phyloP scores from a whole-genome alignment of 176 grass and related monocot species.

The Carex parvula region DNA sequence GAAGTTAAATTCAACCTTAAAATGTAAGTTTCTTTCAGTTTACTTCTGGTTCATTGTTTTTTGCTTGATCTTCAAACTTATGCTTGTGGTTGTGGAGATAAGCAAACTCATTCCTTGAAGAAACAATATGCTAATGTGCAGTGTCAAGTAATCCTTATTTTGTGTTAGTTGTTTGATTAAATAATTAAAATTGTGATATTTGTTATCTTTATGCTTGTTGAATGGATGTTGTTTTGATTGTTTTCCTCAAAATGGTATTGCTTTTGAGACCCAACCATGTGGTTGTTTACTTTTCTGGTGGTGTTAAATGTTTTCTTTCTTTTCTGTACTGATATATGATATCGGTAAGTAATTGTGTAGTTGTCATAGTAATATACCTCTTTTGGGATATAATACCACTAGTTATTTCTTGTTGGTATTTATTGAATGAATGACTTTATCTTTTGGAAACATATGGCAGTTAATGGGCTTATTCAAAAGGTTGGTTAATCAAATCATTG shows the following conservation, averaged over 20 bases:
- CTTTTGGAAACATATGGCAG: neutral
- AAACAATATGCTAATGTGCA: conserved; percentile 19
- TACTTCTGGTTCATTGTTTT: neutral
- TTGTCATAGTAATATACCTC: conserved; percentile 5
- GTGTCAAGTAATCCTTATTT: conserved; percentile 19
- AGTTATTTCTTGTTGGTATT: neutral
- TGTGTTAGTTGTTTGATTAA: conserved; percentile 7
- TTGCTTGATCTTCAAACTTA: neutral
- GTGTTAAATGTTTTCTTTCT: neutral
- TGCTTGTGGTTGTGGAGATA: neutral
- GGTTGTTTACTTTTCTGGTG: neutral
- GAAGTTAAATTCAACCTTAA: neutral
- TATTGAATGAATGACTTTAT: neutral
- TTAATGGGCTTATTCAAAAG: neutral
- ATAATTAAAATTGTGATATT: conserved; percentile 1
- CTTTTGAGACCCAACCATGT: conserved; percentile 5
- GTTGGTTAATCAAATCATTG: neutral
- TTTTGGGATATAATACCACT: neutral
- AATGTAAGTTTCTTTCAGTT: neutral
- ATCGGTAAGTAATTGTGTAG: neutral
- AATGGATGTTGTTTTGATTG: neutral
- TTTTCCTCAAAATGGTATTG: conserved; percentile 15
- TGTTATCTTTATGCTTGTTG: conserved; percentile 3
- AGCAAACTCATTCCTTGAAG: conserved; percentile 14
- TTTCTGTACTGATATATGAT: neutral